phyloP scores from a whole-genome alignment of 257 asterid genomes.

The Penstemon barbatus region DNA sequence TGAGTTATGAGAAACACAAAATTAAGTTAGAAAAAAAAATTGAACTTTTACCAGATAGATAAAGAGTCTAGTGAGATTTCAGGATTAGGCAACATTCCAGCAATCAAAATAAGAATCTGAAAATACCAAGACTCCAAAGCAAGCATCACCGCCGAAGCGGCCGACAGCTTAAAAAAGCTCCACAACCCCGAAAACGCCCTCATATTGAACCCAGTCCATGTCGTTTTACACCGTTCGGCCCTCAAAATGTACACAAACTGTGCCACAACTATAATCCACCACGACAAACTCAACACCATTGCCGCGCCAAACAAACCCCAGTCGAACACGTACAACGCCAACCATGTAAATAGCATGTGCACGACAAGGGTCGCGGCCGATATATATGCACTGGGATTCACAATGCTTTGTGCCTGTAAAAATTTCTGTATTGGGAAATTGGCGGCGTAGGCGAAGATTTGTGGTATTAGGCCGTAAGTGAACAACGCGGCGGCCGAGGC shows the following conservation, averaged over 20 bases:
- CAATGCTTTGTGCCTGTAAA: slow-evolving; percentile 64
- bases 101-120: slow-evolving; percentile 49
- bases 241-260: slow-evolving; percentile 49
- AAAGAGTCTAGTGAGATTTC: slow-evolving; percentile 57
- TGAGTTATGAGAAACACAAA: no score
- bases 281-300: slow-evolving; percentile 54
- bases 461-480: slow-evolving; percentile 59
- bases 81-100: slow-evolving; percentile 58
- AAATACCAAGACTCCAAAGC: slow-evolving; percentile 66
- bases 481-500: slow-evolving; percentile 52
- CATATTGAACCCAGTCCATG: slow-evolving; percentile 61
- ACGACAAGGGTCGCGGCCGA: slow-evolving; percentile 42
- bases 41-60: slow-evolving; percentile 47
- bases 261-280: slow-evolving; percentile 63
- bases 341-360: slow-evolving; percentile 51
- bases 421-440: slow-evolving; percentile 66
- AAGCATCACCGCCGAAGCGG: slow-evolving; percentile 65
- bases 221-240: slow-evolving; percentile 39
- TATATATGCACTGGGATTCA: slow-evolving; percentile 61
- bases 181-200: slow-evolving; percentile 55
- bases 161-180: slow-evolving; percentile 55
- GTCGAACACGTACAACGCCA: slow-evolving; percentile 42
- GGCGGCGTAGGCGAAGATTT: slow-evolving; percentile 59
- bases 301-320: slow-evolving; percentile 62
- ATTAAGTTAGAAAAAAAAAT: no score